Percentiles rank a stretch among this genome's conserved stretches.
These are phyloP conservation scores for Brassica rapa DNA, from an alignment of 345 rosid species.

Conservation along the genomic window DNA sequence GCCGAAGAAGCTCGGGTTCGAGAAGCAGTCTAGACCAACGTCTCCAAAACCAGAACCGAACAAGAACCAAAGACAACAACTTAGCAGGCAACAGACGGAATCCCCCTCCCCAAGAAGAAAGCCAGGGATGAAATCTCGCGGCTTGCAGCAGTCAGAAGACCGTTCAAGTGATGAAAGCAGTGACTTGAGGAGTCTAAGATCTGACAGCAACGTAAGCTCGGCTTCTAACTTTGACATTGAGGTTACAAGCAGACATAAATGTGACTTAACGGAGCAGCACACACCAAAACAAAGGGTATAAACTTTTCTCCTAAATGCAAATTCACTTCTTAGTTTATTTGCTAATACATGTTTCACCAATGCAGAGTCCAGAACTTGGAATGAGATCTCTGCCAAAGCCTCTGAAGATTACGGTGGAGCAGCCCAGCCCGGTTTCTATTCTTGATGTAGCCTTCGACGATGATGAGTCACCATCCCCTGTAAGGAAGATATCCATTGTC, in stretches of 20 bases:
- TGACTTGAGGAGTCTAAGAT: conserved; percentile 53
- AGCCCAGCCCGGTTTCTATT: conserved; percentile 92
- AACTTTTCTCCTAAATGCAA: not conserved
- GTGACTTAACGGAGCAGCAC: conserved; percentile 40
- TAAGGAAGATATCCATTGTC: conserved; percentile 62
- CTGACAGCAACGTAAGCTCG: conserved; percentile 58
- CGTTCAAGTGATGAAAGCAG: conserved; percentile 52
- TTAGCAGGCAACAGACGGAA: conserved; percentile 49
- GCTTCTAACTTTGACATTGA: conserved; percentile 62
- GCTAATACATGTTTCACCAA: conserved; percentile 28
- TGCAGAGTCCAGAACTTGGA: conserved; percentile 56
- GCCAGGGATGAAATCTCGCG: conserved; percentile 42
- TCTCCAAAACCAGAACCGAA: conserved; percentile 49
- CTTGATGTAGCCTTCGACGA: conserved; percentile 75
- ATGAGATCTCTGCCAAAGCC: conserved; percentile 45
- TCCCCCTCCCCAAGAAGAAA: conserved; percentile 49
- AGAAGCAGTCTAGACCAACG: conserved; percentile 48
- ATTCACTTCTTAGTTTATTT: conserved; percentile 32
- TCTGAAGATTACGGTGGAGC: conserved; percentile 54
- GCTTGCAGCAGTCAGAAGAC: conserved; percentile 45
- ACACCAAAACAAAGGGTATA: conserved; percentile 51
- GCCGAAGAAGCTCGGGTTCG: conserved; percentile 51
- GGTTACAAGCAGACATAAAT: conserved; percentile 61
- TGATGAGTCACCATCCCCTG: conserved; percentile 86
- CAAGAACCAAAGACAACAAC: conserved; percentile 51